Evolutionary conservation across 495 filamentous ascomycete genomes (phyloP).

Genomic region (Durotheca rogersii): DNA sequence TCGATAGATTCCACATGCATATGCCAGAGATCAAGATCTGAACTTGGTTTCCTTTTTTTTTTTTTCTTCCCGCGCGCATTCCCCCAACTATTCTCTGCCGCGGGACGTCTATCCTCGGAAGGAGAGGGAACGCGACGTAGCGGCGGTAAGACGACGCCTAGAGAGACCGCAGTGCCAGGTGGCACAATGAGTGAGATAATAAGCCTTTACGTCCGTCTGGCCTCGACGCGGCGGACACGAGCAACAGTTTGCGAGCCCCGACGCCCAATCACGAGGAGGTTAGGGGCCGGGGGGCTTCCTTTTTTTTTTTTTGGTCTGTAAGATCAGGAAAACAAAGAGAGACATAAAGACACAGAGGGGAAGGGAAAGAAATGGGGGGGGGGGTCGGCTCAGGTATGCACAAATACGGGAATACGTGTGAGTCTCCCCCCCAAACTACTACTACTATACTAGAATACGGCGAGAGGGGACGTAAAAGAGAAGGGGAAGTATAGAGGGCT

Average conservation of each 20-base stretch:
- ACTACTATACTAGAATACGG: no score
- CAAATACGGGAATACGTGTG: no score
- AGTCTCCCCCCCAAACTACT: no score
- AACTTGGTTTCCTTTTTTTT: neutral
- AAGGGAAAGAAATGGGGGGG: neutral
- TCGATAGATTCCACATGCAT: neutral
- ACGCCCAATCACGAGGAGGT: slow-evolving; percentile 21
- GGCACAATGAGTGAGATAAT: slow-evolving; percentile 4
- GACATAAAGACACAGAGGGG: neutral
- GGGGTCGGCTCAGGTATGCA: no score
- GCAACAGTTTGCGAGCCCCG: slow-evolving; percentile 25
- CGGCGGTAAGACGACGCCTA: no score
- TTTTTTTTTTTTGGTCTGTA: slow-evolving; percentile 5
- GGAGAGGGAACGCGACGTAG: slow-evolving; percentile 6
- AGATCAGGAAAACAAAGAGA: no score
- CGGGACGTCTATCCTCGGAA: no score
- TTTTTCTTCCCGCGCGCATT: no score
- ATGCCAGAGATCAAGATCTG: neutral
- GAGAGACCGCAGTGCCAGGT: no score
- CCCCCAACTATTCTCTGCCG: no score
- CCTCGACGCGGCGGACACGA: slow-evolving; percentile 1
- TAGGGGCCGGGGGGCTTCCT: neutral
- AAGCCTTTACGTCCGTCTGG: slow-evolving; percentile 11
- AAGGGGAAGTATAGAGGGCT: neutral
- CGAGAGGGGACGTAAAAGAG: no score